Evolutionary conservation across 768 basidiomycete genomes (phyloP).

Genomic region (Lactifluus echinatus): DNA sequence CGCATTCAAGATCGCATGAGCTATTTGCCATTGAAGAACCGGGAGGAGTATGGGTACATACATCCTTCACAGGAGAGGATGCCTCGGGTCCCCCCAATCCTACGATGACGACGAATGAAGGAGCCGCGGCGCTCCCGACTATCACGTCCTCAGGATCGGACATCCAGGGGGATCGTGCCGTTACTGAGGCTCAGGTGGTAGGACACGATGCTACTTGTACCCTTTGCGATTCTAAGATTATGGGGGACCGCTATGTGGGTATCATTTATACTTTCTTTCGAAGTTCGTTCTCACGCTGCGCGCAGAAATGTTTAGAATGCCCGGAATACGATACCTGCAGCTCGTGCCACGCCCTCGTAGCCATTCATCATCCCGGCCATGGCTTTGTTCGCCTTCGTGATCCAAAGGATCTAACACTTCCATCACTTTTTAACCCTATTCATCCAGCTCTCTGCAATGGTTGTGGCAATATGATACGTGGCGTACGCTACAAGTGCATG

Average conservation of each 20-base stretch:
- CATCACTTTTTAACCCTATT: background rate
- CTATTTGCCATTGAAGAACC: slow-evolving; percentile 65
- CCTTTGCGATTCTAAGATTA: slow-evolving; percentile 63
- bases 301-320: slow-evolving; percentile 68
- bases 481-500: slow-evolving; percentile 81
- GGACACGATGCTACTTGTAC: slow-evolving; percentile 65
- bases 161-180: background rate
- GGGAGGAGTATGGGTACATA: slow-evolving; percentile 57
- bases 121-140: background rate
- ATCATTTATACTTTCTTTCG: background rate
- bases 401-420: slow-evolving; percentile 41
- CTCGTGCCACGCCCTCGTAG: slow-evolving; percentile 62
- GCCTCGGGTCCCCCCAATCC: slow-evolving; percentile 17
- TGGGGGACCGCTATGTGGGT: slow-evolving; percentile 66
- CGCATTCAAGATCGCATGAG: slow-evolving; percentile 36
- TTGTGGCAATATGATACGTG: slow-evolving; percentile 47
- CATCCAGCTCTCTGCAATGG: slow-evolving; percentile 60
- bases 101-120: background rate
- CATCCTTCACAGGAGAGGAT: slow-evolving; percentile 39
- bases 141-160: background rate
- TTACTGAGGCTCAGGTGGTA: slow-evolving; percentile 22
- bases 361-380: slow-evolving; percentile 69
- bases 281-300: background rate
- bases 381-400: slow-evolving; percentile 57
- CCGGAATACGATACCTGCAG: slow-evolving; percentile 80